Base-by-base conservation (phyloP, 768 basidiomycete genomes). In the Artomyces pyxidatus region DNA sequence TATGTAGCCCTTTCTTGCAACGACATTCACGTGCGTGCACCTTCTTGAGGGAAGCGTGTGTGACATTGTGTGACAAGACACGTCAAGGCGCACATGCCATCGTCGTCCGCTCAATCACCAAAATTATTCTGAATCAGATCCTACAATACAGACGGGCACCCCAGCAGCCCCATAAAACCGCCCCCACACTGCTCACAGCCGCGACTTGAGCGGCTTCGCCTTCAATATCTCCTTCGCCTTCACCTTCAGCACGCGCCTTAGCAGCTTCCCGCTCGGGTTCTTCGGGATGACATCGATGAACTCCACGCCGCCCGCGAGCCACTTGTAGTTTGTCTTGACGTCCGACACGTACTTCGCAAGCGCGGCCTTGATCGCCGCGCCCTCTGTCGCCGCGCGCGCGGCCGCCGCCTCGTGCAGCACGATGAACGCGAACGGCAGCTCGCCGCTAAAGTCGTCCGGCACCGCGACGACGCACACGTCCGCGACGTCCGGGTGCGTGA, bases 361-460 rank as follows among this genome's bases (percentile, higher is more conserved):
- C 29, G 19, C 1, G 25, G 47, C 53, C 42, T 55, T 55, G 27
- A 57, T 47, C 30, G 44, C 42, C 40, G 40, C 28, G 5, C 30
- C 41, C 19, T 51, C 54, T 2, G 29, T 42, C 25, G 37, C 44
- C 2, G 32, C 44, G 26, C 53, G 45, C 45, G 42, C 48, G 5
- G 50, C 44, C 0, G 50, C 37, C 14, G 42, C 47, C 12, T 26
- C 37, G 22, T 65, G 70, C 4, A 83, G 68, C 1, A 78, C 79
- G 3, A 86, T 72, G 56, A 78, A 87, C 4, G 84, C 86, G 58
- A 85, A 59, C 0, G 85, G 85, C 6, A 84, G 64, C 59, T 88
- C 85, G 16, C 85, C 85, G 50, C 77, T 80, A 51, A 76, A 86
- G 7, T 85, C 84, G 58, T 88, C 80, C 7, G 76, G 77, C 27